These are phyloP conservation scores for Tricharina praecox DNA, from an alignment of 495 filamentous ascomycete genomes.

Conservation along the genomic window DNA sequence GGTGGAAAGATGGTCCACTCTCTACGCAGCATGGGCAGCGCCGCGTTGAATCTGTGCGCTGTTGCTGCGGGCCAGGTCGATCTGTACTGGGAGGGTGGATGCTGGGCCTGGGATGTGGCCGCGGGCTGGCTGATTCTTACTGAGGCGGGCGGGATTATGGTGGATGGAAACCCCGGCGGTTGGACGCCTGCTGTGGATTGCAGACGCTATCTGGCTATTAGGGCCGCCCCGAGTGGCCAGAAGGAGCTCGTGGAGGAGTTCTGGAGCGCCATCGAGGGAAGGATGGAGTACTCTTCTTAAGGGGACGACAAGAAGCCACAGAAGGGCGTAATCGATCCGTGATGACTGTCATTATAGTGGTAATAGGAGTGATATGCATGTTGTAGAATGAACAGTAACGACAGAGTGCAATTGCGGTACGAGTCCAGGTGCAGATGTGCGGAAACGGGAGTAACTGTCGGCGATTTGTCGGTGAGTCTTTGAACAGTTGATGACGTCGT, in stretches of 20 bases:
- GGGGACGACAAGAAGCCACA: too few relatives aligned
- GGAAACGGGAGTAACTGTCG: too few relatives aligned
- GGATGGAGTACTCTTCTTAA: constrained; percentile 3
- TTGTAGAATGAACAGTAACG: too few relatives aligned
- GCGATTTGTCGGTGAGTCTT: too few relatives aligned
- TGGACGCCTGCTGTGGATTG: constrained; percentile 63
- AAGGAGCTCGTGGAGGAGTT: constrained; percentile 66
- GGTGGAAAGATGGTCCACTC: constrained; percentile 77
- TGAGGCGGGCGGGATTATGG: constrained; percentile 72
- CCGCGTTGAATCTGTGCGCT: constrained; percentile 69
- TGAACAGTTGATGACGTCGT: too few relatives aligned
- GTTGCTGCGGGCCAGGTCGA: constrained; percentile 67
- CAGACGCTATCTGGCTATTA: constrained; percentile 61
- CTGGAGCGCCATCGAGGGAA: constrained; percentile 37
- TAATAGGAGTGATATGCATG: too few relatives aligned
- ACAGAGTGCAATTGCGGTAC: too few relatives aligned
- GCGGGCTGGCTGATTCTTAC: constrained; percentile 77
- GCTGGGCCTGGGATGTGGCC: constrained; percentile 89
- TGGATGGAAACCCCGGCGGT: constrained; percentile 55
- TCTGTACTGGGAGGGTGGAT: constrained; percentile 84
- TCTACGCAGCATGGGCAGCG: constrained; percentile 56
- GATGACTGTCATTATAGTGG: too few relatives aligned
- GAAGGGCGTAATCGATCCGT: too few relatives aligned
- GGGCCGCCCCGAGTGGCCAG: constrained; percentile 49
- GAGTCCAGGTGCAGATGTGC: too few relatives aligned